Base-by-base conservation (phyloP, 768 basidiomycete species). In the Psilocybe cubensis region DNA sequence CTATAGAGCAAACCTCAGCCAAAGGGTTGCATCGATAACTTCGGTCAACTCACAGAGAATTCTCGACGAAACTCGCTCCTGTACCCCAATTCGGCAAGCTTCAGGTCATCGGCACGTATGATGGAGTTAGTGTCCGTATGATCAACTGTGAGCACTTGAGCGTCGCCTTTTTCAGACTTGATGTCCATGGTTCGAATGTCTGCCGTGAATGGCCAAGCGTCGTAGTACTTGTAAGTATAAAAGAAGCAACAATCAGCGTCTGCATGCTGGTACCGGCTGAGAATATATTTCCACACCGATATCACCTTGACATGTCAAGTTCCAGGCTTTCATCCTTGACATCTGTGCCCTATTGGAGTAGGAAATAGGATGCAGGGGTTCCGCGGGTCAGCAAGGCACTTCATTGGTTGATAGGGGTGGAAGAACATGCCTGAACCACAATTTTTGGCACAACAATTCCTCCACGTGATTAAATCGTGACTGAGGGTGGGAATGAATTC, bases 31-130 rank as follows among this genome's bases (percentile, higher is more conserved):
- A 35, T 17, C 31, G 11, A 28, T 4, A 10, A 40, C 21, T 21
- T 48, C 33, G 24, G 10, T 27, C 28, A 8, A 49, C 81, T 62
- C 63, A 87, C 87, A 62, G 87, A 85, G 67, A 91, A 90, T 69
- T 90, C 86, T 52, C 89, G 84, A 65, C 76, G 86, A 72, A 91
- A 89, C 70, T 89, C 87, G 67, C 80, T 78, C 74, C 79, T 88
- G 68, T 90, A 91, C 9, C 89, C 88, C 29, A 91, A 80, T 58
- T 81, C 72, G 9, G 87, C 88, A 18, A 90, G 81, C 40, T 80
- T 74, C 4, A 65, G 74, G 67, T 89, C 76, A 63, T 91, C 88
- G 44, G 63, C 57, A 9, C 67, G 67, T 48, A 64, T 65, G 41
- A 66, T 54, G 7, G 69, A 66, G 43, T 52, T 46, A 20, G 52